Evolutionary conservation across 441 rosid genomes (phyloP).

Genomic region (Gossypium davidsonii): DNA sequence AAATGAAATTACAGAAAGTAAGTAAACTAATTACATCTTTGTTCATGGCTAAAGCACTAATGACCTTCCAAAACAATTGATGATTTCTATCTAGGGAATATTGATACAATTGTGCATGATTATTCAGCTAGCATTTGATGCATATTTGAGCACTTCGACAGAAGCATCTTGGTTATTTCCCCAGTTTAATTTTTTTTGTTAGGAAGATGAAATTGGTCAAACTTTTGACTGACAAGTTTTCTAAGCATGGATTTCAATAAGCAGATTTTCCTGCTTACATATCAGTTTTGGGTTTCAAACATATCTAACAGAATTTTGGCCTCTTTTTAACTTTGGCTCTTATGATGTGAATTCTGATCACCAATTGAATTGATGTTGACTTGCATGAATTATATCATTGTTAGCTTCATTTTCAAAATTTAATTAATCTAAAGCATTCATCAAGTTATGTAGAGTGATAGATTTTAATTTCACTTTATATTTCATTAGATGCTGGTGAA

Average conservation of each 20-base stretch:
- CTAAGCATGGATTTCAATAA: not conserved
- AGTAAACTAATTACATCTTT: not conserved
- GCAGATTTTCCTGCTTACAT: not conserved
- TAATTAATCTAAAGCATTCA: not conserved
- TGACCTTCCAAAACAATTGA: not conserved
- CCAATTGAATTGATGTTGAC: not conserved
- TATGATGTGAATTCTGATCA: not conserved
- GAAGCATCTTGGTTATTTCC: not conserved
- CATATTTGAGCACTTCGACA: not conserved
- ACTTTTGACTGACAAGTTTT: not conserved
- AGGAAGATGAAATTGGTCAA: not conserved
- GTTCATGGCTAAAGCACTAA: not conserved
- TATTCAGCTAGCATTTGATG: not conserved
- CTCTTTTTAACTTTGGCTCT: not conserved
- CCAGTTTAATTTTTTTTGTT: not conserved
- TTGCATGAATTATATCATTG: not conserved
- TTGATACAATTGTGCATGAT: not conserved
- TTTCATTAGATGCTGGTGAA: not conserved
- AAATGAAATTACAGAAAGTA: not conserved
- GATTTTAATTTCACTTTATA: not conserved
- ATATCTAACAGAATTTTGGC: not conserved
- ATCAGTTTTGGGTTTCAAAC: not conserved
- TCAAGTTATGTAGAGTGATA: not conserved
- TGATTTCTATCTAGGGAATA: not conserved
- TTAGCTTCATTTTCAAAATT: not conserved